Base-by-base conservation (phyloP, 176 grass and related monocot species). In the Raddia distichophylla region DNA sequence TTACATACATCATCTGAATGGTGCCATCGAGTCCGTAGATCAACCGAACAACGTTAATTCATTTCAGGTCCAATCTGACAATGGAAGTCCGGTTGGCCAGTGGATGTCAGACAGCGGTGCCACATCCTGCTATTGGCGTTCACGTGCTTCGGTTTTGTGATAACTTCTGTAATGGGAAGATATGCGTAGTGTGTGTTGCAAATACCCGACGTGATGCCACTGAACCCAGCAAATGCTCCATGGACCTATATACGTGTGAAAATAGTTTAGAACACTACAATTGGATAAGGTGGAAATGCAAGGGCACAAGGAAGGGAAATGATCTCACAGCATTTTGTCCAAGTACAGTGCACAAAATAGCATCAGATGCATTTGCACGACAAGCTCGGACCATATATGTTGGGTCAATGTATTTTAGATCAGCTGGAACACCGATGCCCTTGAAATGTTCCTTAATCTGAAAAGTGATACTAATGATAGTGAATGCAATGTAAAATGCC, bases 361-460 rank as follows among this genome's bases (percentile, higher is more conserved):
- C 96, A 86, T 98, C 96, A 67, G 96, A 98, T 82, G 93, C 96
- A 91, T 98, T 98, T 46, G 93, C 89, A 49, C 96, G 86, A 70
- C 86, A 93, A n/a, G 96, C 93, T 22, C 96, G 88, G 63, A 98
- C 84, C 96, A 98, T 98, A 81, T 95, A 98, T 75, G 93, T 98
- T 55, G 96, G 96, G 81, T 98, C 93, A 33, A 95, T 95, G 84
- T 95, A 98, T 48, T 98, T 98, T 5, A 95, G 18, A 93, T 98
- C 93, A 85, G 92, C 96, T 51, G 89, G 92, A 52, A 95, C 78
- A 78, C 50, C 80, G 6, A 91, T 91, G 54, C 86, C 84, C 88
- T 93, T 95, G 88, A 98, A 98, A 93, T 98, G 93, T n/a, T 84
- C 91, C 81, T 95, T 98, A 71, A 98, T 98, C 95, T 98, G 88